A percentile compares a stretch with the other conserved stretches of the same genome.
Evolutionary conservation across 225 moss, liverwort and hornwort genomes (phyloP).

Genomic region (Pseudisothecium myosuroides): DNA sequence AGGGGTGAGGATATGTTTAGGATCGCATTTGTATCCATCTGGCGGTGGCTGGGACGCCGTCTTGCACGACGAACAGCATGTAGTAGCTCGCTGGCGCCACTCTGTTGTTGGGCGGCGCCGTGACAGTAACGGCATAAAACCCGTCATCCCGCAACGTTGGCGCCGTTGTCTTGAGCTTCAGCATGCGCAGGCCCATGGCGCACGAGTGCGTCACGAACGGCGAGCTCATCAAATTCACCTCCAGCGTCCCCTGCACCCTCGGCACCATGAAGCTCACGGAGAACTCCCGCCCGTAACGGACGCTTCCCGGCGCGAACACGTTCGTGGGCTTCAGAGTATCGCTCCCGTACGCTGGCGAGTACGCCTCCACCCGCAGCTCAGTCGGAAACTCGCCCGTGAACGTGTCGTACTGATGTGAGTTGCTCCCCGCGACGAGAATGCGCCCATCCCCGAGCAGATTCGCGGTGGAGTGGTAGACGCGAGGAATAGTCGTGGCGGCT

Average conservation of each 20-base stretch:
- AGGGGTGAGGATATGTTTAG: neutral
- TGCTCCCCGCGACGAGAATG: slow-evolving; percentile 34
- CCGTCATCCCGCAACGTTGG: neutral
- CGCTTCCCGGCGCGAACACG: neutral
- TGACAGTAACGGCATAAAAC: slow-evolving; percentile 19
- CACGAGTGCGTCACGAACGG: slow-evolving; percentile 75
- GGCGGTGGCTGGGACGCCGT: slow-evolving; percentile 16
- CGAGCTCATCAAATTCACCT: slow-evolving; percentile 27
- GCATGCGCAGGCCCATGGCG: slow-evolving; percentile 56
- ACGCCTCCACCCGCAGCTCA: slow-evolving; percentile 36
- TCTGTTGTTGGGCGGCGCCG: slow-evolving; percentile 28
- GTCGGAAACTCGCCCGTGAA: slow-evolving; percentile 24
- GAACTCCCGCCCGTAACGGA: slow-evolving; percentile 7
- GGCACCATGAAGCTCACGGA: neutral
- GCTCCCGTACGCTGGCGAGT: slow-evolving; percentile 8
- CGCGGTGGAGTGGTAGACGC: slow-evolving; percentile 39
- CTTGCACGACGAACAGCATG: slow-evolving; percentile 55
- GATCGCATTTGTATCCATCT: slow-evolving; percentile 36
- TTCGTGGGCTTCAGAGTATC: neutral
- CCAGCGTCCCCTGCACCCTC: slow-evolving; percentile 1
- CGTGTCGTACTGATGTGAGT: neutral
- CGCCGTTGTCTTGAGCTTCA: slow-evolving; percentile 18
- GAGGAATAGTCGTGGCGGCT: neutral
- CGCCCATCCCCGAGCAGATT: slow-evolving; percentile 29
- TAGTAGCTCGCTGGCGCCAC: slow-evolving; percentile 63